Base-by-base conservation (phyloP, 2,329 filamentous ascomycete species). In the Ceratocystiopsis minuta region DNA sequence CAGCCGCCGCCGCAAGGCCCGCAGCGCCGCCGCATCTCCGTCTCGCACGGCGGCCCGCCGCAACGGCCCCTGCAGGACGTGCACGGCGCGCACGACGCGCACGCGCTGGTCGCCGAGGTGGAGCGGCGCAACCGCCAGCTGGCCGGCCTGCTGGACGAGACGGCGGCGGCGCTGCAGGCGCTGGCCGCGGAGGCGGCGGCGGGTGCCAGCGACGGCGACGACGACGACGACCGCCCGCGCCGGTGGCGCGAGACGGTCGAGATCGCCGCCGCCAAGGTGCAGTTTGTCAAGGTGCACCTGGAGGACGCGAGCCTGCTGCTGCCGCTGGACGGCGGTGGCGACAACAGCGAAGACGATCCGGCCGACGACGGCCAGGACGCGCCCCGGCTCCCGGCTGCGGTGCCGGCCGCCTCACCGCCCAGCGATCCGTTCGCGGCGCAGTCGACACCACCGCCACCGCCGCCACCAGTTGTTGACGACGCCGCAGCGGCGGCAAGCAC, bases 121-220 rank as follows among this genome's bases (percentile, higher is more conserved):
- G 45, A 85, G 51, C 62, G 60, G 40, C 69, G 81, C 38, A 86
- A 85, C 50, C 67, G 65, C 48, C 70, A 75, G 45, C 58, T 88
- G 16, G 77, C 79, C 1, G 60, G 63, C 28, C 74, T 87, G 67
- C 67, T 88, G 11, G 73, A 78, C 41, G 72, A 75, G 46, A 75
- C 77, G 1, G 68, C 84, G 17, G 59, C 65, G 1, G 71, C 71
- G 38, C 65, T 88, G 1, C 77, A 74, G 61, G 61, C 67, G 2
- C 60, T 77, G 39, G 75, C 77, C 43, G 68, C 20, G 60, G 67
- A 37, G 47, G 57, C 44, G 66, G 72, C 24, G 2, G 39, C 16
- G 2, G 39, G 32, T 6, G 35, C 20, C 0, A 17, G 33, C 14
- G 31, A 17, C 1, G 14, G 33, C 13, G 31, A 13, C 32, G 16